phyloP scores from a whole-genome alignment of 2,329 filamentous ascomycete species.

The Aspergillus hortae region DNA sequence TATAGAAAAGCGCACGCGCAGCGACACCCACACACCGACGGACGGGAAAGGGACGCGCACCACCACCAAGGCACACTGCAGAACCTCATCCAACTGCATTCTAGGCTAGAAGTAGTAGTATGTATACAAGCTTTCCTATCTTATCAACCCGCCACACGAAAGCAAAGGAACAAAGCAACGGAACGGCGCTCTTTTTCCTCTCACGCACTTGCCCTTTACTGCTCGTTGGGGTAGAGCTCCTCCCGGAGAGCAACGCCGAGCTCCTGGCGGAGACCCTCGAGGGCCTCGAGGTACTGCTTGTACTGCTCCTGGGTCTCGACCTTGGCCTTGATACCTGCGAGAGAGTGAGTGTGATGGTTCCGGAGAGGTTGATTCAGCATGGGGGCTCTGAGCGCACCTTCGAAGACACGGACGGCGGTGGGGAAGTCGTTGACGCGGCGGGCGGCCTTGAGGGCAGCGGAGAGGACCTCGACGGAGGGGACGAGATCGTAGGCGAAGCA shows the following conservation, averaged over 20 bases:
- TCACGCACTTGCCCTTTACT: conserved; percentile 25
- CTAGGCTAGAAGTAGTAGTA: conserved; percentile 26
- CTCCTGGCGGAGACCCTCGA: conserved; percentile 89
- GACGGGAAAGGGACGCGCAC: not conserved
- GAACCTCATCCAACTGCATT: conserved; percentile 28
- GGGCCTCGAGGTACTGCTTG: conserved; percentile 88
- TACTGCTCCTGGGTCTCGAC: conserved; percentile 98
- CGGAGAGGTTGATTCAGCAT: not conserved
- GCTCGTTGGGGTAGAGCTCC: conserved; percentile 72
- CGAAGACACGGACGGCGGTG: conserved; percentile 96
- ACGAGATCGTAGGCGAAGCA: conserved; percentile 99
- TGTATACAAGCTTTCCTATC: conserved; percentile 38
- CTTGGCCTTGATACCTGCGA: conserved; percentile 92
- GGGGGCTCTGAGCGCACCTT: conserved; percentile 62
- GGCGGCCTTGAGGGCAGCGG: conserved; percentile 87
- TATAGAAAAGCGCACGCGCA: conserved; percentile 21
- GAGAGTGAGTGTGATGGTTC: conserved; percentile 5
- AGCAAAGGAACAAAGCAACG: conserved; percentile 16
- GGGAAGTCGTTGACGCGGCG: conserved; percentile 97
- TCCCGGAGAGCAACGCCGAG: conserved; percentile 89
- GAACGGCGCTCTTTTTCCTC: conserved; percentile 3
- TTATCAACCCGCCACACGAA: conserved; percentile 24
- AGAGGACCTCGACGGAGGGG: conserved; percentile 85
- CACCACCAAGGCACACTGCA: not conserved
- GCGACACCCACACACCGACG: not conserved